Percentiles rank a stretch among this genome's conserved stretches.
These are phyloP conservation scores for Aspergillus sp. DNA, from an alignment of 2,329 filamentous ascomycete genomes.

Conservation along the genomic window DNA sequence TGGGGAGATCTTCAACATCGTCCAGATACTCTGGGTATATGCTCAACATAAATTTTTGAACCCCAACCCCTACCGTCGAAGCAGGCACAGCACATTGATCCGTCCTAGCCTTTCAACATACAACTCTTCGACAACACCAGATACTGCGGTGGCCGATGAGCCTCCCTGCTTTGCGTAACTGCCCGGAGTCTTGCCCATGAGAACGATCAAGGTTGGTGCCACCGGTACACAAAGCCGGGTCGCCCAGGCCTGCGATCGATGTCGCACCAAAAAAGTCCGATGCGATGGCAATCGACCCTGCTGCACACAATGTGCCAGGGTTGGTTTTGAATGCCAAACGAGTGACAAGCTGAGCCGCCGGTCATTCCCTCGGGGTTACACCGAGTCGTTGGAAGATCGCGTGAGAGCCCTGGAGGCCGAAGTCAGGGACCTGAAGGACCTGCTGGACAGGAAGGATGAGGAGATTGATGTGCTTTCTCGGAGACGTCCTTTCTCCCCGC, in stretches of 20 bases:
- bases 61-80: too few species aligned
- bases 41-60: too few species aligned
- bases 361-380: conserved; percentile 94
- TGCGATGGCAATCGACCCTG: conserved; percentile 93
- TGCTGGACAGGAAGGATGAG: conserved; percentile 95
- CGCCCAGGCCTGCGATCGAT: conserved; percentile 91
- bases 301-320: conserved; percentile 92
- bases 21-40: too few species aligned
- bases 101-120: too few species aligned
- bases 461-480: conserved; percentile 95
- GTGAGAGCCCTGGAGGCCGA: conserved; percentile 81
- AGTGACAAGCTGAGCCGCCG: conserved; percentile 95
- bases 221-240: conserved; percentile 87
- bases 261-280: conserved; percentile 94
- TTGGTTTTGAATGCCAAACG: conserved; percentile 97
- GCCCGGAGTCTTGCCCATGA: conserved; percentile 98
- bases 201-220: conserved; percentile 92
- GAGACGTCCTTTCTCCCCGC: conserved; percentile 66
- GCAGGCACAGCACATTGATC: too few species aligned
- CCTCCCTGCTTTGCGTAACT: conserved; percentile 45
- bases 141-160: too few species aligned
- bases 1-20: too few species aligned
- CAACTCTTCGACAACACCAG: too few species aligned
- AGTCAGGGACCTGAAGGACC: conserved; percentile 82
- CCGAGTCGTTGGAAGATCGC: conserved; percentile 91